Base-by-base conservation (phyloP, 768 basidiomycete genomes). In the Lactifluus volemus region DNA sequence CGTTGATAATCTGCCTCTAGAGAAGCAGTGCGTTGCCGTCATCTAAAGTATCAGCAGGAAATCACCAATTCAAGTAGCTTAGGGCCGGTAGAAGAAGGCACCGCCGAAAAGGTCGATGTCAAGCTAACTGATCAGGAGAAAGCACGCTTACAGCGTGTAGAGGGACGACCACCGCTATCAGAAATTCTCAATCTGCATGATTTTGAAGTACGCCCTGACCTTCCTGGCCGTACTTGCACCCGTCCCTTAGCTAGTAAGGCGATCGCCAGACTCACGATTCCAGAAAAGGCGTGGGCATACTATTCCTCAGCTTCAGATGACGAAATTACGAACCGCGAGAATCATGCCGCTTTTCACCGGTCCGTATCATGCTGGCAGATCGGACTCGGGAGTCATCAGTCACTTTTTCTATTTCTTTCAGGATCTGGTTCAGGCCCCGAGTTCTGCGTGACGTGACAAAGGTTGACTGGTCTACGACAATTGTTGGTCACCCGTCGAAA, bases 251-350 rank as follows among this genome's bases (percentile, higher is more conserved):
- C 21, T 65, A 15, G 60, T 53, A 59, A 92, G 90, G 81, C 88
- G 17, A 85, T 98, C 55, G 94, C 92, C 9, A 88, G 81, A 71
- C 77, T 77, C 67, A 86, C 90, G 11, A 85, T 98, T 78, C 75
- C 84, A 2, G 85, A 88, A 38, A 91, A 92, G 70, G 92, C 92
- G 0, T 98, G 95, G 95, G 95, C 94, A 5, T 95, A 95, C 71
- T 95, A 98, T 69, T 92, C 89, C 0, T 94, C 92, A n/a, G 95
- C 93, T 17, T 86, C 96, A 7, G 96, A 98, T 70, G 95, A 98
- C 67, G 93, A 97, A 73, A 91, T 94, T 49, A 94, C 92, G 34
- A 77, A 81, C 61, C 80, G 93, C 52, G 93, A 96, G 72, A 97
- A 97, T 67, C 92, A 91, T 63, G 79, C 85, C 54, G 95, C 94